Base-by-base conservation (phyloP, 2,329 filamentous ascomycete species). In the Fusarium veterinarium region DNA sequence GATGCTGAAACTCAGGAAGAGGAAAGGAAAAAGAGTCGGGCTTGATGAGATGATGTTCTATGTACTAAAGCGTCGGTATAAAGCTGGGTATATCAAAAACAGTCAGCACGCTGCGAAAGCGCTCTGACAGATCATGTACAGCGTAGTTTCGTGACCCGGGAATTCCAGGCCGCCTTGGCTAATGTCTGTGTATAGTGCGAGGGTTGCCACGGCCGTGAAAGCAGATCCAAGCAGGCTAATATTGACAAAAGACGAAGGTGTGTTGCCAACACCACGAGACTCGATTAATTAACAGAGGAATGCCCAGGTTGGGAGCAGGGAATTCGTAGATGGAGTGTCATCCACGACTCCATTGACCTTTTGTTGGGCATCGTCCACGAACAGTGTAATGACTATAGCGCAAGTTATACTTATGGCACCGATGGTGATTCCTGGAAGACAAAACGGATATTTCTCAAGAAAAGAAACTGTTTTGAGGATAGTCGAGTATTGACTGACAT, bases 201-300 rank as follows among this genome's bases (percentile, higher is more conserved):
- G 10, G 8, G 7, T 38, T 17, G 5, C 7, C 10, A 53, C 10
- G 4, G 19, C 49, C 10, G 23, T 40, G 14, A 28, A n/a, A 20
- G 25, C 33, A 9, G 23, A 30, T 3, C 19, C 23, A 12, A 53
- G 19, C 2, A 38, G 14, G 5, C 10, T 13, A 8, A 30, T 38
- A 13, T 17, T 16, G 3, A 53, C 9, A 9, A 40, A 53, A 4
- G 14, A 10, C 0, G 14, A 5, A 7, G 30, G 11, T 17, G 19
- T 30, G 2, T 4, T 4, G 5, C 7, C 20, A 11, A 19, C 23
- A 40, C 19, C 4, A 4, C 10, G 8, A 5, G 23, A 53, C 10
- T 5, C 6, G 5, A 37, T 0, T 3, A 53, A 17, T 3, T 30
- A 19, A 3, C 23, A 3, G 11, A 53, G 33, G 8, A 10, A 53